Conservation (phyloP, 257 asterid species). For the Echium plantagineum region DNA sequence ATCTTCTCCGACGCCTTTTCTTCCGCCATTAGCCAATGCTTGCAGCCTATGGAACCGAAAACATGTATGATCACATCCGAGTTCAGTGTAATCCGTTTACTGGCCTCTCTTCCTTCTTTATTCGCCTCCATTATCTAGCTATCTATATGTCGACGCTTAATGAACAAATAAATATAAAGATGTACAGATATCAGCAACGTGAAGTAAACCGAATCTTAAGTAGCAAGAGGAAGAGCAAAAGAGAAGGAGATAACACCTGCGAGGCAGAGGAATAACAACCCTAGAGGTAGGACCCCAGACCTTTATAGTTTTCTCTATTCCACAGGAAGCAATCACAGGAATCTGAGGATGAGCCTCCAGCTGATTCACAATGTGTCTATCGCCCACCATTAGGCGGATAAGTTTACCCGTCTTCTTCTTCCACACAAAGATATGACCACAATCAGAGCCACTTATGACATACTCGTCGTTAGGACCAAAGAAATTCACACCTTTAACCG, state of each 20-base stretch:
- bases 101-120: conserved; percentile 44
- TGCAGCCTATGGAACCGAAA: no score
- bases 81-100: no score
- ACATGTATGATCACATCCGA: no score
- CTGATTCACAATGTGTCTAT: conserved; percentile 53
- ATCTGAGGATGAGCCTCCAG: conserved; percentile 48
- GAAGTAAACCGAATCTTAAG: no score
- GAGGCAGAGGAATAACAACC: conserved; percentile 46
- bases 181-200: neutral
- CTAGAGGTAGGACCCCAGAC: conserved; percentile 64
- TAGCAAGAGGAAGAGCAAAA: neutral
- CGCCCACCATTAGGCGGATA: conserved; percentile 62
- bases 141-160: conserved; percentile 6
- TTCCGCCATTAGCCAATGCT: no score
- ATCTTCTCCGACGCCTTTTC: no score
- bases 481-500: conserved; percentile 69
- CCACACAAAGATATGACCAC: conserved; percentile 75
- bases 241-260: conserved; percentile 34
- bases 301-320: conserved; percentile 56
- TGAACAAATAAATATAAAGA: neutral
- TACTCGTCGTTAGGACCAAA: conserved; percentile 62
- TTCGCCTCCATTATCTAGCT: conserved; percentile 64
- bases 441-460: conserved; percentile 67
- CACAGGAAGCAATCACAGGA: conserved; percentile 70
- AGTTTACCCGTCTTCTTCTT: conserved; percentile 50